These are phyloP conservation scores for Nemania diffusa DNA, from an alignment of 2,329 filamentous ascomycete genomes.

Conservation along the genomic window DNA sequence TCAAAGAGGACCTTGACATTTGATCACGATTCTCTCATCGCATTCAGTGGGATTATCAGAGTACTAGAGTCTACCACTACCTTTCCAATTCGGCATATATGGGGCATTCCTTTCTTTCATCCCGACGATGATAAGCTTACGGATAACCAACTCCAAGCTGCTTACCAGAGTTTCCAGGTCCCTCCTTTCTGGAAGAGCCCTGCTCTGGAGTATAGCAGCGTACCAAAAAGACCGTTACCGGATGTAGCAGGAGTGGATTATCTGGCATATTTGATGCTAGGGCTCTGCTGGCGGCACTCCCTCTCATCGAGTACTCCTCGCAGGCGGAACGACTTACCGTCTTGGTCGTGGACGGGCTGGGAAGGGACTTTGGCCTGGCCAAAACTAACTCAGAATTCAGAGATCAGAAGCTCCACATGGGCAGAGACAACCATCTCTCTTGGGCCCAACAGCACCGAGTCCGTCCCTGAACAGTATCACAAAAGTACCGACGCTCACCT, in stretches of 20 bases:
- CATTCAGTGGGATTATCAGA: constrained; percentile 35
- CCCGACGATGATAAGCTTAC: constrained; percentile 20
- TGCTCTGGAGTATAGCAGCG: not conserved
- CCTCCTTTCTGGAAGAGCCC: constrained; percentile 11
- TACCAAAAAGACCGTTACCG: not conserved
- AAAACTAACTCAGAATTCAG: constrained; percentile 2
- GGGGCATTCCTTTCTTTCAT: constrained; percentile 34
- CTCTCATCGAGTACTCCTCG: constrained; percentile 15
- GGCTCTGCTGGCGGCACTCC: constrained; percentile 30
- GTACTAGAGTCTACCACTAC: constrained; percentile 19
- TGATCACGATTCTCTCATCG: constrained; percentile 34
- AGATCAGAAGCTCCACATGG: constrained; percentile 15
- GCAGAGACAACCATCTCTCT: constrained; percentile 24
- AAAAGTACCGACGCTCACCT: constrained; percentile 9
- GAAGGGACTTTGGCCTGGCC: constrained; percentile 33
- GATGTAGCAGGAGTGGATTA: constrained; percentile 15
- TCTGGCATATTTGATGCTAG: constrained; percentile 23
- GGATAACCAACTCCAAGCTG: not conserved
- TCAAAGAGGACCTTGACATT: constrained; percentile 29
- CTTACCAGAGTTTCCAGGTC: constrained; percentile 16
- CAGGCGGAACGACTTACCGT: constrained; percentile 28
- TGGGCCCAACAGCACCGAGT: constrained; percentile 10
- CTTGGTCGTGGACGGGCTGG: constrained; percentile 38
- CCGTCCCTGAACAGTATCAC: constrained; percentile 15
- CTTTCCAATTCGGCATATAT: constrained; percentile 36